Evolutionary conservation across 1,284 basidiomycete genomes (phyloP).

Genomic region (Paramarasmius palmivorus): DNA sequence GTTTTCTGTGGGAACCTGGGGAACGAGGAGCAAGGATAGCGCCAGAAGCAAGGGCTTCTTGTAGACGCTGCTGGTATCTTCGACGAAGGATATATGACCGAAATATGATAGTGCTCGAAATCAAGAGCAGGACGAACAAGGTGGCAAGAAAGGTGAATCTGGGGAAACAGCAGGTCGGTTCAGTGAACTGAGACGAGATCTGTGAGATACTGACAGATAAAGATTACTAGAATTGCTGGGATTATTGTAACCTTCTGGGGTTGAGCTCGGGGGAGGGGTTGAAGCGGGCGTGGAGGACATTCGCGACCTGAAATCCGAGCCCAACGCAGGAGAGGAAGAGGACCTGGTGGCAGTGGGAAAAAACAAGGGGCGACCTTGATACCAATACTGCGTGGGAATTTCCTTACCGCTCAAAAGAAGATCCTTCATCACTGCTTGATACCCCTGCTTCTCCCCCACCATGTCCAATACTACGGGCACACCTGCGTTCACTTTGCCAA

Average conservation of each 20-base stretch:
- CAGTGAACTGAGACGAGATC: constrained; percentile 12
- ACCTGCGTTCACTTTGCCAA: constrained; percentile 36
- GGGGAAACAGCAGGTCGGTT: constrained; percentile 18
- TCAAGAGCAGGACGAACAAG: constrained; percentile 61
- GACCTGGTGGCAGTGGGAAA: background rate
- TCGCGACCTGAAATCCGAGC: background rate
- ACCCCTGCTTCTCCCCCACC: constrained; percentile 13
- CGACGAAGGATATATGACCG: constrained; percentile 64
- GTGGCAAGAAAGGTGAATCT: constrained; percentile 75
- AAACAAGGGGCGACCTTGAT: background rate
- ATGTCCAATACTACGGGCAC: constrained; percentile 28
- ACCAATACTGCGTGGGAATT: too few species aligned
- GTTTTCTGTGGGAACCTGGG: constrained; percentile 39
- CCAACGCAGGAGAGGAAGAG: background rate
- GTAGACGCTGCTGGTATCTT: constrained; percentile 50
- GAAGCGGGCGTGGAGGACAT: constrained; percentile 2
- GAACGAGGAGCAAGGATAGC: constrained; percentile 36
- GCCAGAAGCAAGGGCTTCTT: constrained; percentile 51
- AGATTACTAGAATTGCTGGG: constrained; percentile 33
- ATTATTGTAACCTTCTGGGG: constrained; percentile 11
- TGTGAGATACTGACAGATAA: constrained; percentile 32
- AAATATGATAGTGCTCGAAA: constrained; percentile 63
- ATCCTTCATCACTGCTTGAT: background rate
- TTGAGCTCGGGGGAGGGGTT: background rate
- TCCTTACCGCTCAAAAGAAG: background rate